Base-by-base conservation (phyloP, 306 rosid genomes). In the Medicago truncatula region DNA sequence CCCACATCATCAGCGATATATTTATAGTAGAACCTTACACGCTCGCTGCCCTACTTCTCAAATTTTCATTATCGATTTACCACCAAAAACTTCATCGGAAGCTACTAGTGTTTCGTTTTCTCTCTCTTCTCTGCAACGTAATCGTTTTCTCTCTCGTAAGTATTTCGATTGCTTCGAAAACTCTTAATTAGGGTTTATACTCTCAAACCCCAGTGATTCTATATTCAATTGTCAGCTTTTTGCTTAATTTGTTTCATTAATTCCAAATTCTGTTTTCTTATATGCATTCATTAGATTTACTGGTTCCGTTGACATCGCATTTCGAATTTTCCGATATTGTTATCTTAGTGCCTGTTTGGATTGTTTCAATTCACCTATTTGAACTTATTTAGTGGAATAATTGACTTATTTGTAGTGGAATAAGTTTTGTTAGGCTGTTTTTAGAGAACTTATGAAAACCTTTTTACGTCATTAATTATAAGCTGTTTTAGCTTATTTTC, bases 181-280 rank as follows among this genome's bases (percentile, higher is more conserved):
- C n/a, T 82, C 2, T 60, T 17, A 17, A 17, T 83, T 86, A 77
- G 87, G 84, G 90, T 85, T 83, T 83, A 60, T 34, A 16, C 8
- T 66, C 6, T 54, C 70, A 84, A 91, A 84, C 83, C 90, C 92
- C 84, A 76, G 88, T 56, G 60, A 50, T 28, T n/a, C 53, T 38
- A 47, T 25, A 43, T 47, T 57, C 41, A n/a, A 36, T 1, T 67
- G 8, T 60, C 31, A 40, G 7, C 9, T 66, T 18, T 64, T 31
- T 28, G 43, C 31, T 61, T 34, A 36, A 41, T 16, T 21, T 68
- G 49, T 50, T 53, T 54, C 17, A 39, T 49, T 41, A 18, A 39
- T 63, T 76, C 16, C 9, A 47, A 40, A 40, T 54, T 13, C 15
- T 58, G 44, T 78, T 14, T 54, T 71, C 4, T 9, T 15, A 17